These are phyloP conservation scores for Lasiodiplodia sp. DNA, from an alignment of 2,329 filamentous ascomycete species.

Conservation along the genomic window DNA sequence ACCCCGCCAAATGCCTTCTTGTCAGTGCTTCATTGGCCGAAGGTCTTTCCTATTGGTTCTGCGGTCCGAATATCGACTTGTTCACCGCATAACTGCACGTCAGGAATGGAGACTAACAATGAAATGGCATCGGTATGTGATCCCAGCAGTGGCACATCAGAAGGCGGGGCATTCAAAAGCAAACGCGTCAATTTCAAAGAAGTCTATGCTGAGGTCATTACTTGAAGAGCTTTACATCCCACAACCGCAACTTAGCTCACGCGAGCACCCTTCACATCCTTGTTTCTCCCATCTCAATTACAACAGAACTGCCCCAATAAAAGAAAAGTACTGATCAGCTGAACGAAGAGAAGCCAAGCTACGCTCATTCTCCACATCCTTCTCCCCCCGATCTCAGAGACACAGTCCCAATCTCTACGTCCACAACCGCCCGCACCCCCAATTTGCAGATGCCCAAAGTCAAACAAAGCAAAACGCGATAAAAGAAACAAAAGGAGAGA, in stretches of 20 bases:
- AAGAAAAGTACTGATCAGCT: slow-evolving; percentile 22
- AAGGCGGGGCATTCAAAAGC: not conserved
- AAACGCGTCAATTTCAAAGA: slow-evolving; percentile 19
- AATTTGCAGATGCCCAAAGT: not conserved
- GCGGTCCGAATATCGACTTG: not conserved
- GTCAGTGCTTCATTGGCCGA: slow-evolving; percentile 13
- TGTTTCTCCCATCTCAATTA: slow-evolving; percentile 23
- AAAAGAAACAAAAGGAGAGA: slow-evolving; percentile 4
- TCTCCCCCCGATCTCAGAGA: not conserved
- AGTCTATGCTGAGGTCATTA: slow-evolving; percentile 25
- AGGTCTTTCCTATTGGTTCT: not conserved
- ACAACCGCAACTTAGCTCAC: not conserved
- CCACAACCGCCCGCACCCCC: not conserved
- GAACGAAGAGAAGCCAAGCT: slow-evolving; percentile 5
- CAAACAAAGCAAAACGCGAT: not conserved
- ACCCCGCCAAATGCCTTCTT: slow-evolving; percentile 10
- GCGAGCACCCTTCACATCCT: not conserved
- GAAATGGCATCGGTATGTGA: not conserved
- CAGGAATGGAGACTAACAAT: not conserved
- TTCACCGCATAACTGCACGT: not conserved
- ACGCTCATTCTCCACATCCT: not conserved
- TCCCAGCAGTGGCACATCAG: not conserved
- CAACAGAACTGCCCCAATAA: slow-evolving; percentile 4
- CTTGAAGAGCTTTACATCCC: slow-evolving; percentile 24
- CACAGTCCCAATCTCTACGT: slow-evolving; percentile 11